Evolutionary conservation across 2,329 filamentous ascomycete species (phyloP).

Genomic region (Scorias spongiosa): DNA sequence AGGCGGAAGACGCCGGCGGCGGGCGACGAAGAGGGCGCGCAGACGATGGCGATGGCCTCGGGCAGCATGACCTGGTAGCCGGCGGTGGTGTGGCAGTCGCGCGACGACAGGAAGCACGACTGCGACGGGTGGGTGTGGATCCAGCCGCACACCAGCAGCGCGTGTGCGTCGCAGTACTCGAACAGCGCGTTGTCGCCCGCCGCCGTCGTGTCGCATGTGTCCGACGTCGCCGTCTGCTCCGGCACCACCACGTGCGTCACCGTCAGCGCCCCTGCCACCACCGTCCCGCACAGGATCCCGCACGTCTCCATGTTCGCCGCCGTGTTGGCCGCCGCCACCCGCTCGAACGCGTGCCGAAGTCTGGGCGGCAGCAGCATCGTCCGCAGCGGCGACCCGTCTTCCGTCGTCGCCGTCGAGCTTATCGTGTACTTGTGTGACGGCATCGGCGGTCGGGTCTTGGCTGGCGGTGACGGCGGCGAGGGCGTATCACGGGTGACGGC

Average conservation of each 20-base stretch:
- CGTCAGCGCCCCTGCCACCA: constrained; percentile 87
- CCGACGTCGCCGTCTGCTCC: constrained; percentile 73
- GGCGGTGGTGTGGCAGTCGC: constrained; percentile 84
- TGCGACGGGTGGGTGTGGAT: constrained; percentile 96
- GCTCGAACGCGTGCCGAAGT: constrained; percentile 60
- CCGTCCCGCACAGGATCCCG: constrained; percentile 79
- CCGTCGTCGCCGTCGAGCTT: constrained; percentile 71
- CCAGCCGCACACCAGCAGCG: constrained; percentile 82
- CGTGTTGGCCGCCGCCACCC: constrained; percentile 63
- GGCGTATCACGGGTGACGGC: constrained; percentile 9
- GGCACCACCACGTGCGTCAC: constrained; percentile 79
- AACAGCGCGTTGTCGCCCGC: constrained; percentile 56
- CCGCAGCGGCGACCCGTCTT: constrained; percentile 74
- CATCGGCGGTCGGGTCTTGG: constrained; percentile 20
- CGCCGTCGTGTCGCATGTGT: constrained; percentile 90
- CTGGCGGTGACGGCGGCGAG: constrained; percentile 16
- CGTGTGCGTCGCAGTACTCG: constrained; percentile 73
- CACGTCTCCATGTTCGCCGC: constrained; percentile 77
- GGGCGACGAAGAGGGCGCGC: constrained; percentile 65
- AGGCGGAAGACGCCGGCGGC: constrained; percentile 82
- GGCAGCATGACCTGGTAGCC: constrained; percentile 94
- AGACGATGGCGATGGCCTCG: constrained; percentile 93
- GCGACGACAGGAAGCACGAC: constrained; percentile 92
- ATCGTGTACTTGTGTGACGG: constrained; percentile 54
- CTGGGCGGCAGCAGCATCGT: constrained; percentile 72